Conservation (phyloP, 345 rosid genomes). For the Barbarea vulgaris region DNA sequence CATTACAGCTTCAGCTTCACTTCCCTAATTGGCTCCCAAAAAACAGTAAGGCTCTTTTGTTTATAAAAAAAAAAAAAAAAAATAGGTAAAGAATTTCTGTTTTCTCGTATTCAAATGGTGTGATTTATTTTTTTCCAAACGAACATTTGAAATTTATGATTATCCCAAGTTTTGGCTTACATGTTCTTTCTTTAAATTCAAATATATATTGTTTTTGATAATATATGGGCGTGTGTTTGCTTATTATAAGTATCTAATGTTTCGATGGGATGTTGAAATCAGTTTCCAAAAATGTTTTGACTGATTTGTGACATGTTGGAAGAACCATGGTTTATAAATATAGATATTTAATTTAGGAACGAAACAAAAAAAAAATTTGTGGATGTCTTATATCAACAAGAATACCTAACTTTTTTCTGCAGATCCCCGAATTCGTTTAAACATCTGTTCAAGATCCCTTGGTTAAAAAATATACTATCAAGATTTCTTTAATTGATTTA, state of each 20-base stretch:
- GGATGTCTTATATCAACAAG: background rate
- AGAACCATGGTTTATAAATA: background rate
- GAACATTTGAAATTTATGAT: background rate
- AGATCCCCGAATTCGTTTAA: background rate
- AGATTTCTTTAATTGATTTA: background rate
- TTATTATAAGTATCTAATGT: background rate
- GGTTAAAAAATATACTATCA: background rate
- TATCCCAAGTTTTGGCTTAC: slow-evolving; percentile 16
- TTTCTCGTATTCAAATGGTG: background rate
- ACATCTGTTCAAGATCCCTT: background rate
- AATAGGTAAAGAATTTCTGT: too few species aligned
- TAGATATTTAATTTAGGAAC: background rate
- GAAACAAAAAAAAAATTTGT: background rate
- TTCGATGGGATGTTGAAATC: slow-evolving; percentile 24
- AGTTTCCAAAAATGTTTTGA: slow-evolving; percentile 22
- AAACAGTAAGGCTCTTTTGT: slow-evolving; percentile 45
- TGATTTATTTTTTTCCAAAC: too few species aligned
- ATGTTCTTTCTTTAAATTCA: background rate
- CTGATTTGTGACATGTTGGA: slow-evolving; percentile 37
- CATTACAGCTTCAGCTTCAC: slow-evolving; percentile 70
- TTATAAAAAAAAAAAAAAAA: background rate
- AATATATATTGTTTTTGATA: background rate
- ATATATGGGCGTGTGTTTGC: background rate
- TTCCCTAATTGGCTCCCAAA: slow-evolving; percentile 70
- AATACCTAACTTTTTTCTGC: background rate